phyloP scores from a whole-genome alignment of 257 asterid species.

The Solanum sparsipilum region DNA sequence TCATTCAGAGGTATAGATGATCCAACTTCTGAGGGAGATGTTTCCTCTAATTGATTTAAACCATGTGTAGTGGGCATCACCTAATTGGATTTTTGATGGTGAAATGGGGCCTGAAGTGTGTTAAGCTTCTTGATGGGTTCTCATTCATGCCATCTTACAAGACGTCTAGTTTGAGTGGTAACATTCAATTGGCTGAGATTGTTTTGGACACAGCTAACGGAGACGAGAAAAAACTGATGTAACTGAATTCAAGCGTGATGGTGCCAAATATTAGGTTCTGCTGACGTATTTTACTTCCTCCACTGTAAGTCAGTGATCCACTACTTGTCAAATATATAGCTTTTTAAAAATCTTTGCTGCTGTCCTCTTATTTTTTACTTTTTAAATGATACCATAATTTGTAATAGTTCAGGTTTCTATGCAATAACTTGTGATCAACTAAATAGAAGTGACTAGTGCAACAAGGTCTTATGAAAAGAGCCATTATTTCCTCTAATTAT shows the following conservation, averaged over 20 bases:
- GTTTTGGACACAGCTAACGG: conserved; percentile 23
- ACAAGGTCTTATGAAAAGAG: background rate
- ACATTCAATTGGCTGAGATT: conserved; percentile 86
- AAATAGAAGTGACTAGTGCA: background rate
- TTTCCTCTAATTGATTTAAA: background rate
- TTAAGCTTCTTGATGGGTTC: conserved; percentile 62
- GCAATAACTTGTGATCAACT: background rate
- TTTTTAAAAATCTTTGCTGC: background rate
- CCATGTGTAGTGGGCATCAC: conserved; percentile 72
- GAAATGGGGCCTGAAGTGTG: conserved; percentile 82
- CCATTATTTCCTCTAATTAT: background rate
- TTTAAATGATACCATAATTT: background rate
- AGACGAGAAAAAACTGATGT: background rate
- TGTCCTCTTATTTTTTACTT: background rate
- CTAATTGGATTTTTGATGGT: conserved; percentile 81
- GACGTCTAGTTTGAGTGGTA: conserved; percentile 54
- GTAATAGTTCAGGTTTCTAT: background rate
- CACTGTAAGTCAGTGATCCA: background rate
- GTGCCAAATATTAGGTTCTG: background rate
- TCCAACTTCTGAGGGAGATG: background rate
- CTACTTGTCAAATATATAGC: background rate
- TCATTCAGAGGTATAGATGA: background rate
- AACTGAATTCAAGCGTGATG: background rate
- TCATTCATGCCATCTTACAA: conserved; percentile 46
- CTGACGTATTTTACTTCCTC: background rate